Conservation (phyloP, 805 yeast species). For the Cyberlindnera lachancei region DNA sequence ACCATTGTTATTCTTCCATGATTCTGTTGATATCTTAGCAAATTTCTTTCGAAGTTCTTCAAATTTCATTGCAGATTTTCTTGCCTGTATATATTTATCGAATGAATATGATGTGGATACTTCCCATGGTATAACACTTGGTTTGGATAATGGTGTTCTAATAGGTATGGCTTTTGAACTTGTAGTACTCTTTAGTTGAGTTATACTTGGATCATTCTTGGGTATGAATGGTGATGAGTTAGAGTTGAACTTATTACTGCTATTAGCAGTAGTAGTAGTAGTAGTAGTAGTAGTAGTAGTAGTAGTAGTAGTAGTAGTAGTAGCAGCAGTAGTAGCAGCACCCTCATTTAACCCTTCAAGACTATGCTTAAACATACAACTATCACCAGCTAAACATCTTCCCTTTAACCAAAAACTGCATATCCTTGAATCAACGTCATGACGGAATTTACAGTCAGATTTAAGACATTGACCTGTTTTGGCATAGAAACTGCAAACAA, state of each 20-base stretch:
- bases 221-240: no score
- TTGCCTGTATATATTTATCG: slow-evolving; percentile 10
- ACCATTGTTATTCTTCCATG: slow-evolving; percentile 20
- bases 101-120: slow-evolving; percentile 8
- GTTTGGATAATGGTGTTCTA: slow-evolving; percentile 16
- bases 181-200: no score
- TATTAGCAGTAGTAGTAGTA: neutral
- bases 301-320: slow-evolving; percentile 1
- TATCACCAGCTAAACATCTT: slow-evolving; percentile 34
- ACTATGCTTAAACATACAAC: slow-evolving; percentile 33
- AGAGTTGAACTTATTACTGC: neutral
- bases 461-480: slow-evolving; percentile 36
- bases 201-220: no score
- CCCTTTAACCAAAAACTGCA: slow-evolving; percentile 43
- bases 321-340: neutral
- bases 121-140: slow-evolving; percentile 22
- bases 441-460: slow-evolving; percentile 38
- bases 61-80: slow-evolving; percentile 14
- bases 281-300: slow-evolving; percentile 3
- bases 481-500: slow-evolving; percentile 34
- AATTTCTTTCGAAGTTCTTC: slow-evolving; percentile 20
- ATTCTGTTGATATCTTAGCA: slow-evolving; percentile 21
- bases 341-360: slow-evolving; percentile 9
- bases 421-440: slow-evolving; percentile 33
- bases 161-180: slow-evolving; percentile 10